Conservation (phyloP, 192 early-diverging fungal species). For the Umbelopsis vinacea region DNA sequence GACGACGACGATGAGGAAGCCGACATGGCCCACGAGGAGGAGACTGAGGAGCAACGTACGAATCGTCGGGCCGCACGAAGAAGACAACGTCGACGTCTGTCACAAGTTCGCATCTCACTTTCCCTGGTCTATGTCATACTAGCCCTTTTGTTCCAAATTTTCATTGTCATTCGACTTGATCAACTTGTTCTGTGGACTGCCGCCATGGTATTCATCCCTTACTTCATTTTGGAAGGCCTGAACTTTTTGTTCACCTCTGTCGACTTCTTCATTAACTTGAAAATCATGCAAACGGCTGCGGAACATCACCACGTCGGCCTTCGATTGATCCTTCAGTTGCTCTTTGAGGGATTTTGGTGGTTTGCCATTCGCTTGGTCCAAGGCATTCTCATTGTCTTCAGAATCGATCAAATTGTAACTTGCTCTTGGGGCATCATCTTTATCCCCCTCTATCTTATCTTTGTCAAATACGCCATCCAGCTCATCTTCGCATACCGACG, state of each 20-base stretch:
- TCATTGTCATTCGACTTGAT: constrained; percentile 76
- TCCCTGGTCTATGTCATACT: constrained; percentile 57
- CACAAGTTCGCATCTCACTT: constrained; percentile 30
- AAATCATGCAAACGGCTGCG: constrained; percentile 29
- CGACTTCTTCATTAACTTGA: constrained; percentile 39
- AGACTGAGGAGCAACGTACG: constrained; percentile 23
- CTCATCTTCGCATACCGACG: constrained; percentile 46
- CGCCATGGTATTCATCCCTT: constrained; percentile 77
- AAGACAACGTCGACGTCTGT: constrained; percentile 24
- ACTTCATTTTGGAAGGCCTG: constrained; percentile 79
- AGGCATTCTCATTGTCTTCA: constrained; percentile 68
- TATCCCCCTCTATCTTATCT: constrained; percentile 68
- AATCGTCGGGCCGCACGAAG: constrained; percentile 21
- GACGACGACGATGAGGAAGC: constrained; percentile 54
- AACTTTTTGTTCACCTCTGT: constrained; percentile 57
- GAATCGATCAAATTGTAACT: constrained; percentile 56
- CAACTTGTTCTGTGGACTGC: constrained; percentile 62
- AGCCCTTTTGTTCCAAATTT: constrained; percentile 73
- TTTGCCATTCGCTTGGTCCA: constrained; percentile 67
- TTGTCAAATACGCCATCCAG: constrained; percentile 57
- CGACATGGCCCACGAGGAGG: constrained; percentile 40
- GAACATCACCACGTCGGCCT: constrained; percentile 24
- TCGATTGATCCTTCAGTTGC: constrained; percentile 20
- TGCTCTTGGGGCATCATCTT: constrained; percentile 72
- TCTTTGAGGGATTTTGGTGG: constrained; percentile 67